A percentile compares a stretch with the other conserved stretches of the same genome.
phyloP scores from a whole-genome alignment of 106 monocot genomes.

The Chionographis japonica region DNA sequence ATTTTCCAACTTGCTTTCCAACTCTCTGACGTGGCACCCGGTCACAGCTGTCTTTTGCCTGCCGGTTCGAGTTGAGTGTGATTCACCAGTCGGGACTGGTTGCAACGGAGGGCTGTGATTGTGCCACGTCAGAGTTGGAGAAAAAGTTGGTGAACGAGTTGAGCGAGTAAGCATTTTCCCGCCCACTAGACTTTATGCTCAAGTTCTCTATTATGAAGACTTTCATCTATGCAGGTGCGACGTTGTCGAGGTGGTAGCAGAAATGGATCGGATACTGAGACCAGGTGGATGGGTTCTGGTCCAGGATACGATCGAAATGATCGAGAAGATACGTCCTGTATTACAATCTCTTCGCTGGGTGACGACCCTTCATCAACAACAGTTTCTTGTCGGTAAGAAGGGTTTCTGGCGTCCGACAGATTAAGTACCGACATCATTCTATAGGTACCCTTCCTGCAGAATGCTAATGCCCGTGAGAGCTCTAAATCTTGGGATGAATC shows the following conservation, averaged over 20 bases:
- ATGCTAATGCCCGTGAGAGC: no score
- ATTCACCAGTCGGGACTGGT: background rate
- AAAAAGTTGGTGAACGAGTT: no score
- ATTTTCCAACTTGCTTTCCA: no score
- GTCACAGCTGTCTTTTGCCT: no score
- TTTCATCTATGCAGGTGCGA: slow-evolving; percentile 51
- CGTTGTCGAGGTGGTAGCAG: slow-evolving; percentile 42
- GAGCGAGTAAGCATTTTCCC: no score
- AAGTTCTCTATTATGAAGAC: background rate
- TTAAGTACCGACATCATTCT: background rate
- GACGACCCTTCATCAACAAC: slow-evolving; percentile 30
- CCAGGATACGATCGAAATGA: slow-evolving; percentile 50
- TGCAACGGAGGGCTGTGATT: no score
- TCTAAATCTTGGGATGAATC: no score
- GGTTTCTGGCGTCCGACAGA: slow-evolving; percentile 50
- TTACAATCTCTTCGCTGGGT: slow-evolving; percentile 61
- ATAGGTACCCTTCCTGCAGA: no score
- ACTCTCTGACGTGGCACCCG: no score
- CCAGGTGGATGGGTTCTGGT: slow-evolving; percentile 84
- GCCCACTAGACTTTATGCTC: background rate
- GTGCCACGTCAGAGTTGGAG: no score
- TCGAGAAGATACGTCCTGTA: slow-evolving; percentile 45
- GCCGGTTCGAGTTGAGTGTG: no score
- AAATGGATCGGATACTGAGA: slow-evolving; percentile 87
- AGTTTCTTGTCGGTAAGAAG: slow-evolving; percentile 73